Base-by-base conservation (phyloP, 306 rosid genomes). In the Luffa aegyptiaca region DNA sequence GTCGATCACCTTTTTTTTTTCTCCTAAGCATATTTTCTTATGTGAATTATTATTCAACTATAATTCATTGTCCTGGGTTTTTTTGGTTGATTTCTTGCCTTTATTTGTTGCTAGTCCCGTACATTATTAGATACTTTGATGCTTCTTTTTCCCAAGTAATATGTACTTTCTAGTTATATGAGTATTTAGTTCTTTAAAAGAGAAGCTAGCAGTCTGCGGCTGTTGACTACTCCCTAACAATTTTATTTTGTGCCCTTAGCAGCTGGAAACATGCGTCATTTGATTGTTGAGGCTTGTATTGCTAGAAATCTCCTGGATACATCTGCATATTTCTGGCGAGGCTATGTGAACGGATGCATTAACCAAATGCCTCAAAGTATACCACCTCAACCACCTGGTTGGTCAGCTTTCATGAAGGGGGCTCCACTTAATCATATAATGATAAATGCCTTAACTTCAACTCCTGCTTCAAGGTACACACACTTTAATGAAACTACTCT, bases 221-320 rank as follows among this genome's bases (percentile, higher is more conserved):
- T 55, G 10, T 70, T 17, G 58, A 53, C 11, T 31, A 35, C 58
- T 35, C 41, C 58, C 49, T 77, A 31, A 62, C 70, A 70, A 64
- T 41, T 79, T 18, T 18, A 75, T 63, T 78, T 78, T 70, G 8
- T 62, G 41, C 56, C 49, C 53, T 79, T 84, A 83, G 80, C 97
- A 93, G 99, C 99, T 80, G 99, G 99, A 80, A 93, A 93, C 85
- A 84, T 95, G 94, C 92, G 92, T 49, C 97, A 95, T 89, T 85
- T 95, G 88, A 89, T 95, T 80, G 97, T 91, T 80, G 99, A 95
- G 90, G 97, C 99, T 85, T 95, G 93, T 81, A 91, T 95, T 84
- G 88, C 97, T 45, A 91, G 97, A 80, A 90, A 91, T 82, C 86
- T 95, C 62, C 88, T 95, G 57, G 99, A 93, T 77, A 90, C 96